Base-by-base conservation (phyloP, 1,284 basidiomycete species). In the Gymnopus androsaceus region DNA sequence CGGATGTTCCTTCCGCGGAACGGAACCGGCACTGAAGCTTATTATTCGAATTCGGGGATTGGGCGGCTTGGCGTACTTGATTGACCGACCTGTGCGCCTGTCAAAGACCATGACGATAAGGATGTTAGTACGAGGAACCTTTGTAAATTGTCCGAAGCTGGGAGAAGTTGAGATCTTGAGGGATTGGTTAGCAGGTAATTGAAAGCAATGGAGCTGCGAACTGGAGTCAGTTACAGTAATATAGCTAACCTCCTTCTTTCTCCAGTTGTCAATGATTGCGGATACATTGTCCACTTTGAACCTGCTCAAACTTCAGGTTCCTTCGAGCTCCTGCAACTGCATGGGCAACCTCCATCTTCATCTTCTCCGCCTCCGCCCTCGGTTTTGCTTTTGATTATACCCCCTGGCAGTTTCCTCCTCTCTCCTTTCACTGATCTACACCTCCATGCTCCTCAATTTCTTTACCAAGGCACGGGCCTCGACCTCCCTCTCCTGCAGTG, bases 401-500 rank as follows among this genome's bases (percentile, higher is more conserved):
- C 40, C 3, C 45, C 59, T 2, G 85, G 87, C 21, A 78, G 75
- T 41, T 92, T 94, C 69, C 59, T 94, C 34, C 62, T 90, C 4
- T 91, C 92, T 0, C 83, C 85, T 0, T 95, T 93, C 68, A 82
- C 81, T 61, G 92, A 94, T 68, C 74, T 91, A 8, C 92, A 94
- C 66, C 77, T 94, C 0, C 92, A 95, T 67, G 90, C 91, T 0
- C 90, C 92, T 1, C 92, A 94, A 66, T 93, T 89, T 66, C 76
- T 93, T 36, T 94, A 93, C 59, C 87, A 91, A 59, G 92, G 92
- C 2, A 92, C 85, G 4, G 92, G 92, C 0, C 77, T 94, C 5
- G 88, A 94, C 66, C 78, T 92, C 3, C 89, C 92, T 0, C 72
- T 95, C 34, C 88, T 94, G 85, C 71, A 90, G 64, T 94, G 92